These are phyloP conservation scores for Talaromyces amestolkiae DNA, from an alignment of 2,329 filamentous ascomycete species.

Conservation along the genomic window DNA sequence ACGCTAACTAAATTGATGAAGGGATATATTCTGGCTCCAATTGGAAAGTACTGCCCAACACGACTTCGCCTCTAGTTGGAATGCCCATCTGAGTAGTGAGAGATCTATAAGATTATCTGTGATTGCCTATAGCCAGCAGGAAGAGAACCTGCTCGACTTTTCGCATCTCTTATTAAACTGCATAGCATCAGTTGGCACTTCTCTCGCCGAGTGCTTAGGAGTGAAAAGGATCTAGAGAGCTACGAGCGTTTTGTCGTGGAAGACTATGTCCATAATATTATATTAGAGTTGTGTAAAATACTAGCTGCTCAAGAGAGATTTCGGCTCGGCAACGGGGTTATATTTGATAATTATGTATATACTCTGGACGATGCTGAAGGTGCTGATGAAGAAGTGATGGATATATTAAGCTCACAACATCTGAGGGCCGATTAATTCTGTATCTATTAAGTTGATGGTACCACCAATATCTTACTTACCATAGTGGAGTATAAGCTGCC, in stretches of 20 bases:
- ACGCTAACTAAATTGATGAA: constrained; percentile 24
- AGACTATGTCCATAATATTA: too few species aligned
- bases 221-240: constrained; percentile 13
- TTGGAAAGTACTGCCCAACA: constrained; percentile 28
- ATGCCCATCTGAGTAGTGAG: constrained; percentile 23
- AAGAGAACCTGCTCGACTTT: constrained; percentile 20
- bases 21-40: constrained; percentile 25
- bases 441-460: too few species aligned
- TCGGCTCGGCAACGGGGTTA: too few species aligned
- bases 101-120: constrained; percentile 25
- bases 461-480: too few species aligned
- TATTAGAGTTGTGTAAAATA: too few species aligned
- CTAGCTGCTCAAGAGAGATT: too few species aligned
- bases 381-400: too few species aligned
- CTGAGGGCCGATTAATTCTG: too few species aligned
- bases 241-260: constrained; percentile 7
- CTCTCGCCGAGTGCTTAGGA: constrained; percentile 20
- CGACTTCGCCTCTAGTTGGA: constrained; percentile 25
- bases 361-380: too few species aligned
- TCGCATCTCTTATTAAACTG: constrained; percentile 22
- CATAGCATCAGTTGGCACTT: constrained; percentile 21
- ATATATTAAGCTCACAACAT: too few species aligned
- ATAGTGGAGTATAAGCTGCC: too few species aligned
- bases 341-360: too few species aligned
- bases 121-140: constrained; percentile 21